A percentile compares a stretch with the other conserved stretches of the same genome.
Evolutionary conservation across 352 stramenopile genomes (phyloP).

Genomic region (Globisporangium carolinianum): DNA sequence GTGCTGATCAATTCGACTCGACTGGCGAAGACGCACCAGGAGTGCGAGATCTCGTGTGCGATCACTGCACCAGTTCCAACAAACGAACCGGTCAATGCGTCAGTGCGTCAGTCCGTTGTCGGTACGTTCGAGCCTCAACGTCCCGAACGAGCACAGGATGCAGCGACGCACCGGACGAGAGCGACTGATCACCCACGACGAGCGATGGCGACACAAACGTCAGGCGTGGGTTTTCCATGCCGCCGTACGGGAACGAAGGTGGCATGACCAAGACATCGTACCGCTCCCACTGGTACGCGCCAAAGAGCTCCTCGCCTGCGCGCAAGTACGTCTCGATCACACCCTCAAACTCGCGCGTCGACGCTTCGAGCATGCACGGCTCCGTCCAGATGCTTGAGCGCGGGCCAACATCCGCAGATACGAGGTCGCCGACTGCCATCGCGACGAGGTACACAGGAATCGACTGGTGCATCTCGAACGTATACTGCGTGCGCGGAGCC

Average conservation of each 20-base stretch:
- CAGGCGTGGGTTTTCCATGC: constrained; percentile 96
- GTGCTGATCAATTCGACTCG: too few relatives aligned
- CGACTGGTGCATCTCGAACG: constrained; percentile 77
- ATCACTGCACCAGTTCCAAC: constrained; percentile 29
- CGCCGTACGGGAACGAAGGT: constrained; percentile 93
- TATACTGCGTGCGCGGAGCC: constrained; percentile 27
- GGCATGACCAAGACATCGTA: constrained; percentile 85
- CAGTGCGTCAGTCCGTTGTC: not conserved
- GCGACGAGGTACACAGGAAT: constrained; percentile 83
- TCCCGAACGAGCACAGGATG: too few relatives aligned
- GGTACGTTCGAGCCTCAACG: too few relatives aligned
- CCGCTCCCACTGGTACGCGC: constrained; percentile 77
- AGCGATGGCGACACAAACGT: constrained; percentile 82
- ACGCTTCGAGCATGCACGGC: constrained; percentile 70
- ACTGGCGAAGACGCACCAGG: constrained; percentile 28
- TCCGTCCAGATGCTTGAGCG: constrained; percentile 80
- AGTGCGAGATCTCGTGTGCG: constrained; percentile 81
- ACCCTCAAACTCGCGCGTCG: constrained; percentile 65
- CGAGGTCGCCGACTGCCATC: constrained; percentile 77
- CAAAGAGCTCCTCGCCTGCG: constrained; percentile 71
- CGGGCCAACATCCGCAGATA: constrained; percentile 51
- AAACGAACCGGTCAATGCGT: too few relatives aligned
- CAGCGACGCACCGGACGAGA: constrained; percentile 47
- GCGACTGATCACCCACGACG: constrained; percentile 71
- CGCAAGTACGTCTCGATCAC: constrained; percentile 68